A percentile compares a stretch with the other conserved stretches of the same genome.
phyloP scores from a whole-genome alignment of 2,329 filamentous ascomycete genomes.

The Monosporascus sp. region DNA sequence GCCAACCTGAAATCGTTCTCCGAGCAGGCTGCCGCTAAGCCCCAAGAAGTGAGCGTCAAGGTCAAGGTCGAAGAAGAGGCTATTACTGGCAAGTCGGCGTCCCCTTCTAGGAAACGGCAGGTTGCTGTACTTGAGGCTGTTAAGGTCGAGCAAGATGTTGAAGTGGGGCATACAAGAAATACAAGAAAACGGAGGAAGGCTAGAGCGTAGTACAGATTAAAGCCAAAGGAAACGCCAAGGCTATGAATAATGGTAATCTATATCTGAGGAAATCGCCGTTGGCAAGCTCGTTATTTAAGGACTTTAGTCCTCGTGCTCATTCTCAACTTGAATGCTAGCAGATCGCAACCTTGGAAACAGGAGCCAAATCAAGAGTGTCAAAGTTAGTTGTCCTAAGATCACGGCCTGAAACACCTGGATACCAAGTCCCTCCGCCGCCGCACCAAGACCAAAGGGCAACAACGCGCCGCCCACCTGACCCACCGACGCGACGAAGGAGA shows the following conservation, averaged over 20 bases:
- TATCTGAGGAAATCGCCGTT: too few relatives aligned
- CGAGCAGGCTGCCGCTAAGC: slow-evolving; percentile 47
- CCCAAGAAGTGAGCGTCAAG: slow-evolving; percentile 19
- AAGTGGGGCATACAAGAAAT: neutral
- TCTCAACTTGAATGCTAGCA: neutral
- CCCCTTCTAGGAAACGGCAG: slow-evolving; percentile 15
- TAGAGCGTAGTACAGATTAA: too few relatives aligned
- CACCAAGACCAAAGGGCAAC: slow-evolving; percentile 38
- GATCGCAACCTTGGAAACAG: slow-evolving; percentile 9
- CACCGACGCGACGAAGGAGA: slow-evolving; percentile 37
- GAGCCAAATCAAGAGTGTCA: slow-evolving; percentile 11
- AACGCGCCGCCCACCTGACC: slow-evolving; percentile 39
- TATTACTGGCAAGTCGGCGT: slow-evolving; percentile 3
- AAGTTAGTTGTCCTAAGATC: slow-evolving; percentile 12
- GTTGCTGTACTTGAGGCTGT: slow-evolving; percentile 11
- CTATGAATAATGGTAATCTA: too few relatives aligned
- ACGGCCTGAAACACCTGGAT: slow-evolving; percentile 31
- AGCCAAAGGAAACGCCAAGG: too few relatives aligned
- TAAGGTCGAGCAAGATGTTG: slow-evolving; percentile 12
- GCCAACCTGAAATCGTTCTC: slow-evolving; percentile 86
- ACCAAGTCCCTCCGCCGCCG: slow-evolving; percentile 31
- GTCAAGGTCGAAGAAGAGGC: slow-evolving; percentile 22
- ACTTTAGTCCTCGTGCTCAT: neutral
- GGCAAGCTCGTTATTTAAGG: neutral
- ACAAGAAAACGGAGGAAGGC: neutral